A percentile compares a stretch with the other conserved stretches of the same genome.
Conservation (phyloP, 2,329 filamentous ascomycete species). For the Cladosporium velox region DNA sequence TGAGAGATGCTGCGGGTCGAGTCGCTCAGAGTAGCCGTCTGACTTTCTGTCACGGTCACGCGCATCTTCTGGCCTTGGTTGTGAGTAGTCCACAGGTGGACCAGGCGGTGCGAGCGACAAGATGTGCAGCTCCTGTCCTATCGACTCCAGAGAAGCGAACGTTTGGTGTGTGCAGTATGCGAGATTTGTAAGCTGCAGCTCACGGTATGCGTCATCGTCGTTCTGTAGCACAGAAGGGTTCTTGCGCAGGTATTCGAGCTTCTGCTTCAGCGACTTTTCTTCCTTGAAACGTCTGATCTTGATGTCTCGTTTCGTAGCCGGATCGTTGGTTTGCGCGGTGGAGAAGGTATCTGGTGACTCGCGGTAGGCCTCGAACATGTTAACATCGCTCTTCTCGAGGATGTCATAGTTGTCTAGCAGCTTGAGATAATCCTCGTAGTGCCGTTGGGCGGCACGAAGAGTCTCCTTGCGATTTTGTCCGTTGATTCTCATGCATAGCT, state of each 20-base stretch:
- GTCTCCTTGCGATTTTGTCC: conserved; percentile 58
- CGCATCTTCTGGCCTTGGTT: conserved; percentile 45
- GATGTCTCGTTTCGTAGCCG: conserved; percentile 70
- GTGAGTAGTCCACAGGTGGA: conserved; percentile 42
- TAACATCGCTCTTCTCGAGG: conserved; percentile 64
- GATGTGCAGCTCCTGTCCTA: conserved; percentile 82
- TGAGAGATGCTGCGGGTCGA: conserved; percentile 65
- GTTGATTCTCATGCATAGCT: conserved; percentile 71
- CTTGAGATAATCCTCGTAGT: conserved; percentile 78
- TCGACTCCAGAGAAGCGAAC: conserved; percentile 83
- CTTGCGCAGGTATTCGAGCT: conserved; percentile 68
- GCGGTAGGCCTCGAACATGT: conserved; percentile 70
- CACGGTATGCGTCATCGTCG: conserved; percentile 82
- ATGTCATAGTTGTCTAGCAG: conserved; percentile 78
- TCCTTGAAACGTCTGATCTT: conserved; percentile 85
- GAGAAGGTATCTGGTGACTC: conserved; percentile 74
- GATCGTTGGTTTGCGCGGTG: conserved; percentile 65
- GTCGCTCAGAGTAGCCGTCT: conserved; percentile 67
- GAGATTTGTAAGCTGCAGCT: conserved; percentile 75
- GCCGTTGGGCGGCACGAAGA: conserved; percentile 64
- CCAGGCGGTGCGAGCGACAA: conserved; percentile 69
- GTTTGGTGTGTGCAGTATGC: conserved; percentile 73
- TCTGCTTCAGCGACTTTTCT: conserved; percentile 82
- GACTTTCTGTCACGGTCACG: conserved; percentile 50
- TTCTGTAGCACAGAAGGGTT: conserved; percentile 64